Evolutionary conservation across 805 yeast species (phyloP).

Genomic region (Metschnikowia aberdeeniae): DNA sequence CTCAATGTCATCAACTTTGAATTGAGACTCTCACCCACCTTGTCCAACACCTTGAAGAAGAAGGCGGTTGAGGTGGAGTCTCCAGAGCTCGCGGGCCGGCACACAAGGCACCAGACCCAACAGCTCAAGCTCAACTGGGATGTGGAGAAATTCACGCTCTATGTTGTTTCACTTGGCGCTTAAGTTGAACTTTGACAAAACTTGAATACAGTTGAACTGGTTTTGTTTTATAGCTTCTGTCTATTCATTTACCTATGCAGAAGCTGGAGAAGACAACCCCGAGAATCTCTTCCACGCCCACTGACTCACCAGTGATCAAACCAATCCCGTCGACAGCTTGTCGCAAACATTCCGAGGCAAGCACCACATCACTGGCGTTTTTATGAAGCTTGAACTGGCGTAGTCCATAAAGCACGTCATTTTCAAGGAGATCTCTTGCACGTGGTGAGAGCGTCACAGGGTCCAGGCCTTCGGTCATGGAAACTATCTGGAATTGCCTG

Average conservation of each 20-base stretch:
- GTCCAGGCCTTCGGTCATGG: conserved; percentile 49
- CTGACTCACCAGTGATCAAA: conserved; percentile 82
- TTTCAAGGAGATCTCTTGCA: conserved; percentile 65
- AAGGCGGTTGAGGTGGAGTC: conserved; percentile 24
- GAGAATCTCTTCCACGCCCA: conserved; percentile 85
- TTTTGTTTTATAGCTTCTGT: background rate
- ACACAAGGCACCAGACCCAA: conserved; percentile 44
- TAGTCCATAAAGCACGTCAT: conserved; percentile 75
- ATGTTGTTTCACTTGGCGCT: conserved; percentile 23
- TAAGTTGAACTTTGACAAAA: background rate
- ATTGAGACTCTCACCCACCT: conserved; percentile 38
- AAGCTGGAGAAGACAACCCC: conserved; percentile 90
- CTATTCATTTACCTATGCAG: conserved; percentile 79
- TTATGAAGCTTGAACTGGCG: conserved; percentile 53
- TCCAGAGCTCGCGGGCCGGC: conserved; percentile 33
- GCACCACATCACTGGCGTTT: conserved; percentile 61
- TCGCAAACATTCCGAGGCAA: conserved; percentile 73
- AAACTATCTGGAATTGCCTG: conserved; percentile 42
- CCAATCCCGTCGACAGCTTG: conserved; percentile 85
- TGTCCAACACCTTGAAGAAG: conserved; percentile 34
- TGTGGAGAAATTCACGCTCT: conserved; percentile 37
- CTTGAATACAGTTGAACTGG: background rate
- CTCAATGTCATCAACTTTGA: conserved; percentile 42
- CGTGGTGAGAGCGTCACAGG: conserved; percentile 74
- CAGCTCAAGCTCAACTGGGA: conserved; percentile 45